Base-by-base conservation (phyloP, 2,329 filamentous ascomycete species). In the Celoporthe dispersa region DNA sequence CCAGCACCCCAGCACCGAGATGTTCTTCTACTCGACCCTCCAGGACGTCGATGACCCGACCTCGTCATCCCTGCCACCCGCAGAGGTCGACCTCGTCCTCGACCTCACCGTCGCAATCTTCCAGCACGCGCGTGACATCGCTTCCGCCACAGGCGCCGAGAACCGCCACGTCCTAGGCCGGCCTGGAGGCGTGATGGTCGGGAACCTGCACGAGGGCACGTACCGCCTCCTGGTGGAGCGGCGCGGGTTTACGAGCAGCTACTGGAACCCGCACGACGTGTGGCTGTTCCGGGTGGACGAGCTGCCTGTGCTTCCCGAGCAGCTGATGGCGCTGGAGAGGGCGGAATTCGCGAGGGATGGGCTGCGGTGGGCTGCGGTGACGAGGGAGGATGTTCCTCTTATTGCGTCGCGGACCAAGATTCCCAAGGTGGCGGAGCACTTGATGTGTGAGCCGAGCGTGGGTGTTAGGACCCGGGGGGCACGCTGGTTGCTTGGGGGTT, bases 401-500 rank as follows among this genome's bases (percentile, higher is more conserved):
- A 86, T 91, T 7, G 77, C 86, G 39, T 81, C 82, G 2, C 76
- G 88, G 65, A 89, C 87, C 16, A 72, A 84, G 28, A 88, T 93
- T 44, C 86, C 85, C 1, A 82, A 90, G 41, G 82, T 83, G 37
- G 84, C 87, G 72, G 78, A 81, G 12, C 85, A 79, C 16, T 76
- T 86, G 35, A 74, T 79, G 70, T 76, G 77, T 31, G 79, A 86
- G 57, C 85, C 85, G 2, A 87, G 82, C 71, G 77, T 82, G 51
- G 80, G 82, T 1, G 78, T 89, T 28, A 84, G 66, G 76, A 81
- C 0, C 75, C 78, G 1, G 82, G 85, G 25, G 83, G 81, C 1
- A 84, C 80, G 1, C 83, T 86, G 0, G 79, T 92, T 6, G 88
- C 90, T 0, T 93, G 91, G 91, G 86, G 85, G 0, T 91, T 93